phyloP scores from a whole-genome alignment of 257 asterid genomes.

The Verbascum thapsus region DNA sequence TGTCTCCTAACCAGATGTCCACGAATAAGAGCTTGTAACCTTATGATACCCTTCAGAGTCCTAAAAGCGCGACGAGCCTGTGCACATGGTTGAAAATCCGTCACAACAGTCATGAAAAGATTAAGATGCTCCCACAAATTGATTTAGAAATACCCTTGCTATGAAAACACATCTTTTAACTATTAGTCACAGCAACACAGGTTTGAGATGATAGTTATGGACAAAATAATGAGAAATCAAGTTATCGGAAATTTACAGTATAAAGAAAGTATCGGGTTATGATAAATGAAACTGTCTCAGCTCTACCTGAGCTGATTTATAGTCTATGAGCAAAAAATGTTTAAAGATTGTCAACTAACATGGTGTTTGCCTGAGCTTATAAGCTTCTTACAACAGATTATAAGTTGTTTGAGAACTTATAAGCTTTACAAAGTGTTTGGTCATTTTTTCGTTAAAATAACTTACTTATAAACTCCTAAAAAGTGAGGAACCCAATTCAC shows the following conservation, averaged over 20 bases:
- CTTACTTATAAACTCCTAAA: no score
- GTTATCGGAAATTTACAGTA: background rate
- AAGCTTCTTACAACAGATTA: no score
- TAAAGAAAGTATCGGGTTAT: no score
- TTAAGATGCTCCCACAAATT: background rate
- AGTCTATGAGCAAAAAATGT: background rate
- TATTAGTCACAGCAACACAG: conserved; percentile 2
- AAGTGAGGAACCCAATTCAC: no score
- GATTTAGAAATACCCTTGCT: background rate
- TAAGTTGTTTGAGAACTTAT: no score
- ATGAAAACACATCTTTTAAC: conserved; percentile 15
- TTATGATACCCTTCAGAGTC: conserved; percentile 89
- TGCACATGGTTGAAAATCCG: conserved; percentile 20
- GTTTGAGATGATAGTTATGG: background rate
- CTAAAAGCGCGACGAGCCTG: conserved; percentile 94
- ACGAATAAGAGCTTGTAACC: conserved; percentile 92
- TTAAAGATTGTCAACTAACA: no score
- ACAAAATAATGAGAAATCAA: background rate
- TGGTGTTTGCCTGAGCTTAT: no score
- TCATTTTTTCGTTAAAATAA: no score
- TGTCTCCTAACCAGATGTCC: conserved; percentile 95
- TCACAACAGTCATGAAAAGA: background rate
- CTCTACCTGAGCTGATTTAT: background rate
- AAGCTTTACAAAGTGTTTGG: no score
- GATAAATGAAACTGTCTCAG: background rate